Evolutionary conservation across 495 filamentous ascomycete genomes (phyloP).

Genomic region (Venustampulla echinocandica): DNA sequence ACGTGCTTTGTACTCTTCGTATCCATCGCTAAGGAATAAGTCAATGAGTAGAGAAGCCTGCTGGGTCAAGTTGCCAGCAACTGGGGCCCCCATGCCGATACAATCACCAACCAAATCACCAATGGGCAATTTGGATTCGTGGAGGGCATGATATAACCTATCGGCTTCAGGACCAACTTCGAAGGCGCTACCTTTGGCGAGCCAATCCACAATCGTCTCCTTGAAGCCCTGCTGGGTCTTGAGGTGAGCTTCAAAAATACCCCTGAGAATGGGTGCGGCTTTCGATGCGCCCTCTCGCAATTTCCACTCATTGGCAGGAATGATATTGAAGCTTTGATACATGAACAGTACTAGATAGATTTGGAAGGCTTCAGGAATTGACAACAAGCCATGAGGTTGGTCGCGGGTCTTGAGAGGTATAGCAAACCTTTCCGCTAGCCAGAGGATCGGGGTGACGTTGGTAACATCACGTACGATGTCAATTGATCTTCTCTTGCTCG

Average conservation of each 20-base stretch:
- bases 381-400: constrained; percentile 60
- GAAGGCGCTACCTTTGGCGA: constrained; percentile 27
- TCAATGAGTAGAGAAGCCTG: constrained; percentile 73
- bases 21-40: constrained; percentile 59
- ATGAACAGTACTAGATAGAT: constrained; percentile 60
- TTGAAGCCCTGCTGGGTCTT: constrained; percentile 53
- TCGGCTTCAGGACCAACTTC: constrained; percentile 35
- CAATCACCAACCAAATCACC: constrained; percentile 43
- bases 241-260: constrained; percentile 31
- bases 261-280: constrained; percentile 47
- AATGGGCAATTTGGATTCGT: constrained; percentile 50
- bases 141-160: constrained; percentile 44
- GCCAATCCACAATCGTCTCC: constrained; percentile 39
- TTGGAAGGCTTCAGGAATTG: constrained; percentile 68
- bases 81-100: constrained; percentile 43
- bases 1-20: constrained; percentile 44
- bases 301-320: constrained; percentile 45
- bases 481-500: constrained; percentile 25
- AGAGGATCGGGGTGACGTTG: constrained; percentile 64
- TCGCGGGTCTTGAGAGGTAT: constrained; percentile 65
- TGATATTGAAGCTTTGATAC: constrained; percentile 39
- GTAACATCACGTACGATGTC: constrained; percentile 36
- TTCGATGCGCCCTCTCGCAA: constrained; percentile 53
- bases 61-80: constrained; percentile 65
- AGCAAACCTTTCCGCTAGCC: constrained; percentile 62